These are phyloP conservation scores for Tothia fuscella DNA, from an alignment of 2,329 filamentous ascomycete species.

Conservation along the genomic window DNA sequence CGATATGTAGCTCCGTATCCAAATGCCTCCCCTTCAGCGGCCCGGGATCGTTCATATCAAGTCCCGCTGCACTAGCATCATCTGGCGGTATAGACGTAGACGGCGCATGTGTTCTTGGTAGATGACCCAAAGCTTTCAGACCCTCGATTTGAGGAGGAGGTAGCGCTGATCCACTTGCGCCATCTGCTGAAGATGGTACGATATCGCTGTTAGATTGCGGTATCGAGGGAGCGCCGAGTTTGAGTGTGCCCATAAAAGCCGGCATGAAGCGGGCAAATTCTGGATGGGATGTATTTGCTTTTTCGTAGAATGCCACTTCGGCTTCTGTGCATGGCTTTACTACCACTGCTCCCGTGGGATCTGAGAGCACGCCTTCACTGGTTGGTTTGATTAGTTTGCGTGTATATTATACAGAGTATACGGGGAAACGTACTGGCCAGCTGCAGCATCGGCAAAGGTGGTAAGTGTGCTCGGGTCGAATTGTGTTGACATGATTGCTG, in stretches of 20 bases:
- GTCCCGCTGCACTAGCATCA: constrained; percentile 15
- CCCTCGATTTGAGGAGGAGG: constrained; percentile 14
- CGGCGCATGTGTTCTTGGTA: constrained; percentile 1
- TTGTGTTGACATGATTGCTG: constrained; percentile 1
- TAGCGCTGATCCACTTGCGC: neutral
- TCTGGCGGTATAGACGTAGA: constrained; percentile 14
- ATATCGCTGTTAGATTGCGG: constrained; percentile 16
- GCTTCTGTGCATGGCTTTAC: constrained; percentile 84
- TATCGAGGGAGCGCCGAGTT: constrained; percentile 55
- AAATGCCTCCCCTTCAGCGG: constrained; percentile 50
- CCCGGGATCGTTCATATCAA: constrained; percentile 17
- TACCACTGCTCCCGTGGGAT: constrained; percentile 70
- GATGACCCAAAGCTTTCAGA: neutral
- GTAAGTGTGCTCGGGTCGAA: constrained; percentile 49
- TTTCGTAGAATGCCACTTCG: constrained; percentile 86
- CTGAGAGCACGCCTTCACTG: constrained; percentile 83
- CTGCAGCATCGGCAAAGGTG: constrained; percentile 64
- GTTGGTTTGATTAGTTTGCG: constrained; percentile 5
- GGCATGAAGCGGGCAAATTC: constrained; percentile 75
- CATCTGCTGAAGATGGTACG: constrained; percentile 22
- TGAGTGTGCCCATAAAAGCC: constrained; percentile 67
- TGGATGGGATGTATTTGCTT: constrained; percentile 50
- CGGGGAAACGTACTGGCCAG: constrained; percentile 60
- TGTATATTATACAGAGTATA: constrained; percentile 1
- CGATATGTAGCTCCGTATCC: constrained; percentile 65